phyloP scores from a whole-genome alignment of 2,329 filamentous ascomycete genomes.

The Botryosphaeria agaves region DNA sequence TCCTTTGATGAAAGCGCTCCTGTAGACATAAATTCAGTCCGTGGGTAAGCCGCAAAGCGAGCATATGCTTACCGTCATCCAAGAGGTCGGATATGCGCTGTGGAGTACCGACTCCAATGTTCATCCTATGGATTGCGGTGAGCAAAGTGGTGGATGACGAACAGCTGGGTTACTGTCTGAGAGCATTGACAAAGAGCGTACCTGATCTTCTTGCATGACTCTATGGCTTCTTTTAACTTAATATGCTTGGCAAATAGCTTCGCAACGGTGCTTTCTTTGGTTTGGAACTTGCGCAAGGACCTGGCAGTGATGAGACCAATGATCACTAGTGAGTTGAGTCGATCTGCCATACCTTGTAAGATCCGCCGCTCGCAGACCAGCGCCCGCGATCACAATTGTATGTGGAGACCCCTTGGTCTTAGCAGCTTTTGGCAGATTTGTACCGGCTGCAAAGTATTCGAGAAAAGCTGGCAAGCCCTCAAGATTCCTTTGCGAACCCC shows the following conservation, averaged over 20 bases:
- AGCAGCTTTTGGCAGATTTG: constrained; percentile 44
- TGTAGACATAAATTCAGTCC: constrained; percentile 9
- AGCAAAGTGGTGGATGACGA: not conserved
- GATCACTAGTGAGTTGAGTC: not conserved
- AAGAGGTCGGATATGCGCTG: constrained; percentile 66
- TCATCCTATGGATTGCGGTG: too few relatives aligned
- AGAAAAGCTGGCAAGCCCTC: constrained; percentile 66
- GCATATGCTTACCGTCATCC: constrained; percentile 45
- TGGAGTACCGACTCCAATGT: constrained; percentile 83
- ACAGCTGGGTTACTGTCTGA: too few relatives aligned
- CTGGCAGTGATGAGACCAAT: constrained; percentile 20
- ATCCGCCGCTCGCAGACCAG: constrained; percentile 74
- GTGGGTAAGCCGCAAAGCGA: not conserved
- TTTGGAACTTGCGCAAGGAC: constrained; percentile 60
- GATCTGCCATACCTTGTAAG: constrained; percentile 44
- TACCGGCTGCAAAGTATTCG: constrained; percentile 41
- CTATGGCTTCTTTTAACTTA: constrained; percentile 74
- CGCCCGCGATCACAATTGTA: constrained; percentile 73
- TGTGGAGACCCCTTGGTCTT: constrained; percentile 48
- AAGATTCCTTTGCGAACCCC: constrained; percentile 46
- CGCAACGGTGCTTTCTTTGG: constrained; percentile 58
- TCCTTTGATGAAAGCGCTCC: constrained; percentile 54
- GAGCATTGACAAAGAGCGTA: constrained; percentile 11
- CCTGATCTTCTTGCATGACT: constrained; percentile 49
- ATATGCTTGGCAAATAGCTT: constrained; percentile 98